phyloP scores from a whole-genome alignment of 202 grass and related monocot genomes.

The Carex arenaria region DNA sequence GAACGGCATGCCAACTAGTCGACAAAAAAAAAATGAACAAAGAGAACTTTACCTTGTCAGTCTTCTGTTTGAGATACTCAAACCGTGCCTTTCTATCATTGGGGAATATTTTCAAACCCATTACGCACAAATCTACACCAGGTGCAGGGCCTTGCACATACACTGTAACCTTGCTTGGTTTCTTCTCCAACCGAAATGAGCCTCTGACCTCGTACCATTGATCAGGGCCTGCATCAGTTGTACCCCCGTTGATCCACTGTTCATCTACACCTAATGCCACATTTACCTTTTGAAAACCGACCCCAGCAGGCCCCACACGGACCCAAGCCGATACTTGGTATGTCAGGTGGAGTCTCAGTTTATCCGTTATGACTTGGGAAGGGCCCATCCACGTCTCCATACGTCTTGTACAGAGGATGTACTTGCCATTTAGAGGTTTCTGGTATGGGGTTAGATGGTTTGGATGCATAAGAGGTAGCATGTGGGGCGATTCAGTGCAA shows the following conservation, averaged over 20 bases:
- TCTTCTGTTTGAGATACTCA: constrained; percentile 77
- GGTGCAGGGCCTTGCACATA: constrained; percentile 86
- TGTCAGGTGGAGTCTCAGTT: constrained; percentile 64
- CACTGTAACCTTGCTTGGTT: constrained; percentile 64
- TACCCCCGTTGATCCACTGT: constrained; percentile 89
- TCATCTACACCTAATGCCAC: constrained; percentile 79
- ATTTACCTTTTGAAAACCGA: constrained; percentile 61
- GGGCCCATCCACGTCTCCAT: constrained; percentile 93
- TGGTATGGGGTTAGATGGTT: constrained; percentile 10
- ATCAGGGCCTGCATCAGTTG: constrained; percentile 57
- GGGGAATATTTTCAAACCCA: constrained; percentile 67
- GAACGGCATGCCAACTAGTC: neutral
- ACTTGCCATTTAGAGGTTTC: constrained; percentile 41
- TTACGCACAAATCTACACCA: constrained; percentile 82
- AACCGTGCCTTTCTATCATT: constrained; percentile 73
- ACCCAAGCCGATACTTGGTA: constrained; percentile 89
- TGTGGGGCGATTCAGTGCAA: constrained; percentile 49
- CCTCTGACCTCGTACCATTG: constrained; percentile 81
- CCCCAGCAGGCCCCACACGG: constrained; percentile 51
- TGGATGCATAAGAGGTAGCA: constrained; percentile 43
- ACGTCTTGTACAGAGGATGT: constrained; percentile 58
- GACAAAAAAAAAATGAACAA: neutral
- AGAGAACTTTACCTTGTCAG: constrained; percentile 54
- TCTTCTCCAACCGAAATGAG: constrained; percentile 80
- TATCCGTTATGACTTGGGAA: constrained; percentile 82